Evolutionary conservation across 805 yeast species (phyloP).

Genomic region (Candida morakotiae): DNA sequence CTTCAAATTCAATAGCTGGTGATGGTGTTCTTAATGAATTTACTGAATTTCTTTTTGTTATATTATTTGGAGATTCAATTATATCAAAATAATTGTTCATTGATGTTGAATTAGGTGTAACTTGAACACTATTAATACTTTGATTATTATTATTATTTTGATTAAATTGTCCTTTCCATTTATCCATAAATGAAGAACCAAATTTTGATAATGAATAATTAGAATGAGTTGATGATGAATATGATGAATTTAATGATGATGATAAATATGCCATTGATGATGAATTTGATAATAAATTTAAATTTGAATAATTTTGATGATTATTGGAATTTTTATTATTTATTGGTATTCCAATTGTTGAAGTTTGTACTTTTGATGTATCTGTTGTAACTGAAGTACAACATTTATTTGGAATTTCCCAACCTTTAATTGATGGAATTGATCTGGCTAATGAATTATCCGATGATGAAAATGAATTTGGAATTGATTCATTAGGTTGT

Average conservation of each 20-base stretch:
- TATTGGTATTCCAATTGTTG: constrained; percentile 12
- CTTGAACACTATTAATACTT: no score
- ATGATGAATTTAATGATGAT: constrained; percentile 36
- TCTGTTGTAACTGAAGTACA: constrained; percentile 17
- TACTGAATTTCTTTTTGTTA: constrained; percentile 20
- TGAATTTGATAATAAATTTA: no score
- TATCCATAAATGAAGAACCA: constrained; percentile 42
- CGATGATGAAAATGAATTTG: constrained; percentile 11
- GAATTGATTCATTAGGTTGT: background rate
- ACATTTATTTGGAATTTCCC: constrained; percentile 45
- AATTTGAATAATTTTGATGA: no score
- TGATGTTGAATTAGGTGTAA: constrained; percentile 1
- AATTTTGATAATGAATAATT: constrained; percentile 37
- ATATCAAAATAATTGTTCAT: constrained; percentile 15
- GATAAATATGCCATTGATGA: constrained; percentile 38
- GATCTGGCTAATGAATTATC: constrained; percentile 22
- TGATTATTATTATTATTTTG: no score
- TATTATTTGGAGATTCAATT: constrained; percentile 11
- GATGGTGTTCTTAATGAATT: constrained; percentile 33
- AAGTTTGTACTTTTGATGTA: constrained; percentile 5
- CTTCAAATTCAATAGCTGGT: constrained; percentile 33
- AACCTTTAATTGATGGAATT: constrained; percentile 34
- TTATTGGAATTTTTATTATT: constrained; percentile 2
- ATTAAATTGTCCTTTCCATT: constrained; percentile 37
- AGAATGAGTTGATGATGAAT: constrained; percentile 33